A percentile compares a stretch with the other conserved stretches of the same genome.
These are phyloP conservation scores for Stephania yunnanensis DNA, from an alignment of 164 flowering plant genomes.

Conservation along the genomic window DNA sequence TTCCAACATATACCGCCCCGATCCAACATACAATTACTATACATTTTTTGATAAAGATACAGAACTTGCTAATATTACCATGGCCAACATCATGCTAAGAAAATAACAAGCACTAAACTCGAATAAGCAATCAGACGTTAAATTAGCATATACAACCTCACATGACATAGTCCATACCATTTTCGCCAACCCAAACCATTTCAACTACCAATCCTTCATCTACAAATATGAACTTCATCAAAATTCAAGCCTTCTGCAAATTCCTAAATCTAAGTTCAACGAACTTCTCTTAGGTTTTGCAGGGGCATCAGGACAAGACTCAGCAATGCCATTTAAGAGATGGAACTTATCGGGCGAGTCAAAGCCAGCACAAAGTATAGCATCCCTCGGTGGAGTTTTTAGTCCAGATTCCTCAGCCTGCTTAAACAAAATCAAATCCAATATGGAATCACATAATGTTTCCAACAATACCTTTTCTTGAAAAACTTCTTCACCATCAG, in stretches of 20 bases:
- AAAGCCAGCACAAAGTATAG: slow-evolving; percentile 18
- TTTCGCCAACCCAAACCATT: neutral
- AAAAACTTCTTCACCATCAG: slow-evolving; percentile 20
- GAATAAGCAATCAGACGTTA: neutral
- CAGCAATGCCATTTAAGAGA: slow-evolving; percentile 37
- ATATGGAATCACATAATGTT: slow-evolving; percentile 32
- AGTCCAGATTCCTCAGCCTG: slow-evolving; percentile 30
- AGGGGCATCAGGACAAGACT: slow-evolving; percentile 69
- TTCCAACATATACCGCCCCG: too few species aligned
- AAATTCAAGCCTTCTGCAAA: slow-evolving; percentile 68
- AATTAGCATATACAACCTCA: slow-evolving; percentile 12
- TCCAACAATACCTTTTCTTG: slow-evolving; percentile 40
- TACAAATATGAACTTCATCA: slow-evolving; percentile 10
- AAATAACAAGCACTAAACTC: neutral
- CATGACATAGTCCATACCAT: slow-evolving; percentile 1
- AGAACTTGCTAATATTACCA: too few species aligned
- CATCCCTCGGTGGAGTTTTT: slow-evolving; percentile 10
- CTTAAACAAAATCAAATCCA: slow-evolving; percentile 37
- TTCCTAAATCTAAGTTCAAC: slow-evolving; percentile 26
- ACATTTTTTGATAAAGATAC: too few species aligned
- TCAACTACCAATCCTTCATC: neutral
- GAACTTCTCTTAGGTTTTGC: slow-evolving; percentile 28
- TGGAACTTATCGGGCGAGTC: slow-evolving; percentile 36
- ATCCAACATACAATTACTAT: too few species aligned
- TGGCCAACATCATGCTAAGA: neutral